phyloP scores from a whole-genome alignment of 306 rosid genomes.

The Glycine tomentella region DNA sequence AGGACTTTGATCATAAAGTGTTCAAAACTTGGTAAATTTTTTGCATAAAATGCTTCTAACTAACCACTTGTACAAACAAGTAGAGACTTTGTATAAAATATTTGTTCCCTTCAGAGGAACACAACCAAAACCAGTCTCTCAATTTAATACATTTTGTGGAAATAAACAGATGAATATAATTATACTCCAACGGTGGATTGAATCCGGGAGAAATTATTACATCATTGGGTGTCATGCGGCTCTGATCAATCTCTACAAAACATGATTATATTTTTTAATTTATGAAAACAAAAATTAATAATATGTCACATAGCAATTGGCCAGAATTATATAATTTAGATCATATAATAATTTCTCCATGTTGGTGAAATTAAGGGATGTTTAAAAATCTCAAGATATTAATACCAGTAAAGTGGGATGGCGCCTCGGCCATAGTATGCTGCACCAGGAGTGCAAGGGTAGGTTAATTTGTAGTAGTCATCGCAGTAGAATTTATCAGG shows the following conservation, averaged over 20 bases:
- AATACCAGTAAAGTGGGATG: constrained; percentile 87
- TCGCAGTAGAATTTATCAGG: constrained; percentile 90
- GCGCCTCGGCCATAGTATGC: constrained; percentile 98
- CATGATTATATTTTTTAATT: background rate
- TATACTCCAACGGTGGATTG: background rate
- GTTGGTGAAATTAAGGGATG: background rate
- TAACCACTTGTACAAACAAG: background rate
- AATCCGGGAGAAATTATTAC: background rate
- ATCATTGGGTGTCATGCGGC: background rate
- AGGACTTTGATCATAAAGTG: constrained; percentile 10
- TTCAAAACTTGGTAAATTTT: background rate
- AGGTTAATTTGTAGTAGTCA: constrained; percentile 77
- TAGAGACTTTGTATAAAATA: background rate
- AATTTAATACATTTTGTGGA: background rate
- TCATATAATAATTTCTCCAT: background rate
- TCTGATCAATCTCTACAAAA: background rate
- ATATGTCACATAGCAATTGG: background rate
- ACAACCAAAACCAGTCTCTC: background rate
- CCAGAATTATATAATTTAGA: no score
- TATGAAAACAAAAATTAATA: background rate
- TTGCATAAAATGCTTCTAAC: background rate
- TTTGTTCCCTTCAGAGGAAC: background rate
- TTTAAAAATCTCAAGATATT: background rate
- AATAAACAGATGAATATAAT: background rate
- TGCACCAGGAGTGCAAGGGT: constrained; percentile 90